Conservation (phyloP, 495 filamentous ascomycete genomes). For the Aspergillus wentii region DNA sequence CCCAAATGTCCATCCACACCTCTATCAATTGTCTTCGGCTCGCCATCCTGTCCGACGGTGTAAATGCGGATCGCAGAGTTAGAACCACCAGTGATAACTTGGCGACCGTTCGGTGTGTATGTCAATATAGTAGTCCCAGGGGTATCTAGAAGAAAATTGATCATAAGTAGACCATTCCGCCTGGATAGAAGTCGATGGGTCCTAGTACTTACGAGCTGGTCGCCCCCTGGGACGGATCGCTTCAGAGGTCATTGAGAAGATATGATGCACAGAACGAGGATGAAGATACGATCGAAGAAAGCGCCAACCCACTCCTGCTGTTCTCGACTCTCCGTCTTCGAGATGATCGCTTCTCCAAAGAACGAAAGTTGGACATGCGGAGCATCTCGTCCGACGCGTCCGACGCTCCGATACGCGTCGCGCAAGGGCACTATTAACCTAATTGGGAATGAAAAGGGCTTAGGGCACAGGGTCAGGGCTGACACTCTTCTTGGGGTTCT, state of each 20-base stretch:
- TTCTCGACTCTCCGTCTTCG: background rate
- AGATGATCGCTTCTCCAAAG: too few relatives aligned
- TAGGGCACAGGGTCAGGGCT: conserved; percentile 32
- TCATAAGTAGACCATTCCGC: too few relatives aligned
- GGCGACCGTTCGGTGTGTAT: conserved; percentile 66
- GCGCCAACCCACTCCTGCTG: too few relatives aligned
- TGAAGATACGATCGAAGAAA: too few relatives aligned
- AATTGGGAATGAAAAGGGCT: conserved; percentile 28
- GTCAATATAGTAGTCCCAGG: conserved; percentile 59
- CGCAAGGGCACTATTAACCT: conserved; percentile 23
- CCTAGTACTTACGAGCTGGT: conserved; percentile 36
- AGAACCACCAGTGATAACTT: conserved; percentile 77
- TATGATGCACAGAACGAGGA: too few relatives aligned
- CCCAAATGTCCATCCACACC: conserved; percentile 74
- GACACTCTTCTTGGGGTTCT: background rate
- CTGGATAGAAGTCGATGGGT: background rate
- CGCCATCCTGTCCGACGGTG: conserved; percentile 82
- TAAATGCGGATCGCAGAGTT: conserved; percentile 90
- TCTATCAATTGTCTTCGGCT: conserved; percentile 86
- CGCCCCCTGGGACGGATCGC: conserved; percentile 37
- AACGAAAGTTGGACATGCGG: conserved; percentile 1
- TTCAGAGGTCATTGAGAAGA: conserved; percentile 31
- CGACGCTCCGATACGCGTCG: conserved; percentile 18
- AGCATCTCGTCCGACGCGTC: conserved; percentile 19
- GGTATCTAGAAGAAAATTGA: conserved; percentile 61